phyloP scores from a whole-genome alignment of 2,329 filamentous ascomycete species.

The Aspergillus oerlinghausenensis region DNA sequence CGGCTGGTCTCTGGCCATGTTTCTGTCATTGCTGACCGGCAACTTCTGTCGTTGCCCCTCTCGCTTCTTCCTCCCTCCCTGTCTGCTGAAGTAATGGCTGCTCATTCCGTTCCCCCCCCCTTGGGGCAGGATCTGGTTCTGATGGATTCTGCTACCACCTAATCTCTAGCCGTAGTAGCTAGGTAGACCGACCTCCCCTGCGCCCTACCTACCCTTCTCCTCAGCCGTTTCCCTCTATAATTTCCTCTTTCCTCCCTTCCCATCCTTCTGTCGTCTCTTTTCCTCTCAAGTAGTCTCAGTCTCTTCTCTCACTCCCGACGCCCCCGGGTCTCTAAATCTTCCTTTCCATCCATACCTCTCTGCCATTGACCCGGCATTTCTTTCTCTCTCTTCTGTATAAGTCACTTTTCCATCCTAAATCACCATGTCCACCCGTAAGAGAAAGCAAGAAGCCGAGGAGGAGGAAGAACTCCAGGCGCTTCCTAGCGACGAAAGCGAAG shows the following conservation, averaged over 20 bases:
- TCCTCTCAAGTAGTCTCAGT: conserved; percentile 32
- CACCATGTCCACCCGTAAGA: conserved; percentile 46
- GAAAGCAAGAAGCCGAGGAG: conserved; percentile 47
- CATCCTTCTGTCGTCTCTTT: conserved; percentile 26
- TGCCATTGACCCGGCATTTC: conserved; percentile 9
- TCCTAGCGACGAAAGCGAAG: conserved; percentile 47
- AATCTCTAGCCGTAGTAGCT: conserved; percentile 5
- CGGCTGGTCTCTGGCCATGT: conserved; percentile 1
- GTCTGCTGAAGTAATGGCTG: conserved; percentile 52
- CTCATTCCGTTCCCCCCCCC: conserved; percentile 44
- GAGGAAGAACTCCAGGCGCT: conserved; percentile 45
- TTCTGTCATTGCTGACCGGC: conserved; percentile 10
- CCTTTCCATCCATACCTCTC: conserved; percentile 35
- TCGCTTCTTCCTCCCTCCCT: conserved; percentile 26
- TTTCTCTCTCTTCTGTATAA: neutral
- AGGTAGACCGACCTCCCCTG: conserved; percentile 9
- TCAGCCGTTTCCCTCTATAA: conserved; percentile 8
- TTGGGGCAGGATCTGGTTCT: conserved; percentile 24
- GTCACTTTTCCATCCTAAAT: neutral
- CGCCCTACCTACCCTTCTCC: conserved; percentile 5
- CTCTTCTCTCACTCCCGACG: conserved; percentile 20
- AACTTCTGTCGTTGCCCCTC: conserved; percentile 4
- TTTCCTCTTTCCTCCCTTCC: conserved; percentile 15
- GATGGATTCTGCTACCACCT: conserved; percentile 20
- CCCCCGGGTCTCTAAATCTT: conserved; percentile 14